Percentiles rank a stretch among this genome's conserved stretches.
Conservation (phyloP, 2,329 filamentous ascomycete genomes). For the Trichoderma arundinaceum region DNA sequence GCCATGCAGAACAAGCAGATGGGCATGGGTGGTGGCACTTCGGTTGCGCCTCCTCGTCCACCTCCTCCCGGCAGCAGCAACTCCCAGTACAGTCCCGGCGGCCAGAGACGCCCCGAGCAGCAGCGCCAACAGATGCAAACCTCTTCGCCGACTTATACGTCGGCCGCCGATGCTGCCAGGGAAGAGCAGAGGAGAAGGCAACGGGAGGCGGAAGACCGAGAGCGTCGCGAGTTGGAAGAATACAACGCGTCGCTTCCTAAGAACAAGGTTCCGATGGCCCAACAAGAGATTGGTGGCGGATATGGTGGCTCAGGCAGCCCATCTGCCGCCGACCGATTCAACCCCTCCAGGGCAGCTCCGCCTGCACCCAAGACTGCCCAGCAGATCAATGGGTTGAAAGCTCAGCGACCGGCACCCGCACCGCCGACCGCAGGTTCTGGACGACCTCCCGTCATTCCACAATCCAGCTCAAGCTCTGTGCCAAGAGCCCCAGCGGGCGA, state of each 20-base stretch:
- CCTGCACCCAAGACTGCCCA: slow-evolving; percentile 71
- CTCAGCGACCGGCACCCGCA: slow-evolving; percentile 83
- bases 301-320: slow-evolving; percentile 49
- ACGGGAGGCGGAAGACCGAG: slow-evolving; percentile 67
- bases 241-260: slow-evolving; percentile 91
- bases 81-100: slow-evolving; percentile 50
- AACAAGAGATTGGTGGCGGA: slow-evolving; percentile 82
- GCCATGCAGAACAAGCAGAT: slow-evolving; percentile 67
- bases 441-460: slow-evolving; percentile 56
- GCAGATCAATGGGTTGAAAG: slow-evolving; percentile 62
- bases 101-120: slow-evolving; percentile 56
- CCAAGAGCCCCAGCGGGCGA: slow-evolving; percentile 52
- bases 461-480: slow-evolving; percentile 57
- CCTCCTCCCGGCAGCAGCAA: slow-evolving; percentile 50
- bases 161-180: slow-evolving; percentile 53
- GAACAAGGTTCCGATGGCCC: slow-evolving; percentile 77
- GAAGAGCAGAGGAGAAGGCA: slow-evolving; percentile 66
- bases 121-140: slow-evolving; percentile 64
- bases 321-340: slow-evolving; percentile 72
- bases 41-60: slow-evolving; percentile 72
- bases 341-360: slow-evolving; percentile 84
- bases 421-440: slow-evolving; percentile 57
- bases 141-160: slow-evolving; percentile 60
- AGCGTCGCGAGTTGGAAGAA: slow-evolving; percentile 77
- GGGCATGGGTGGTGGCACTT: slow-evolving; percentile 59